Base-by-base conservation (phyloP, 306 rosid species). In the Malus asiatica region DNA sequence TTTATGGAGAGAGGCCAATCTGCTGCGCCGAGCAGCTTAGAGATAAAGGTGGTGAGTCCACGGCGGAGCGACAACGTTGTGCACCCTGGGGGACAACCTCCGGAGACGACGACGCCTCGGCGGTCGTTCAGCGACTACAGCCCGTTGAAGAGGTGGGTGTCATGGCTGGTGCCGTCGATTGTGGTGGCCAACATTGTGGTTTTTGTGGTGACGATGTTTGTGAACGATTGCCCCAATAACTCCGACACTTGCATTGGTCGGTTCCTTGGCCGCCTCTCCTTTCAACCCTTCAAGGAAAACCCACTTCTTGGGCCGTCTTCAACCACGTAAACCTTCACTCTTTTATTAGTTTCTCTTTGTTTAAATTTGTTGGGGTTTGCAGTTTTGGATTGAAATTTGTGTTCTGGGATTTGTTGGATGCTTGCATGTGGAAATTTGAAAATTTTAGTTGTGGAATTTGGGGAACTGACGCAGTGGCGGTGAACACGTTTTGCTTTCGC, bases 251-350 rank as follows among this genome's bases (percentile, higher is more conserved):
- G 97, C 72, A 63, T 92, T 76, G 89, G 58, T 25, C 48, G 84
- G 25, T 92, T 88, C 76, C 80, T 92, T 27, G 97, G 97, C n/a
- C 84, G 93, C 44, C 83, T 92, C 81, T 84, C 97, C 4, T 92
- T 92, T 79, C 93, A 92, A 75, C 88, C 97, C 7, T 81, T 92
- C n/a, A 90, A 85, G 25, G 93, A 92, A 68, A 92, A 92, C 57
- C 97, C 91, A 25, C 93, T 92, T 82, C 83, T 92, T 20, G 97
- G 96, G 55, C 97, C 97, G 80, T 92, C 97, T 87, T 76, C 96
- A 44, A 20, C 76, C 48, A 87, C 97, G 97, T 92, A 66, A 84
- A 85, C 71, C 75, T 52, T 74, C 70, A 19, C 48, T 45, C 68
- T 57, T 29, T 23, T 6, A 32, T 8, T 8, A 40, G 23, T 27